Conservation (phyloP, 805 yeast genomes). For the Hanseniaspora mollemarum region DNA sequence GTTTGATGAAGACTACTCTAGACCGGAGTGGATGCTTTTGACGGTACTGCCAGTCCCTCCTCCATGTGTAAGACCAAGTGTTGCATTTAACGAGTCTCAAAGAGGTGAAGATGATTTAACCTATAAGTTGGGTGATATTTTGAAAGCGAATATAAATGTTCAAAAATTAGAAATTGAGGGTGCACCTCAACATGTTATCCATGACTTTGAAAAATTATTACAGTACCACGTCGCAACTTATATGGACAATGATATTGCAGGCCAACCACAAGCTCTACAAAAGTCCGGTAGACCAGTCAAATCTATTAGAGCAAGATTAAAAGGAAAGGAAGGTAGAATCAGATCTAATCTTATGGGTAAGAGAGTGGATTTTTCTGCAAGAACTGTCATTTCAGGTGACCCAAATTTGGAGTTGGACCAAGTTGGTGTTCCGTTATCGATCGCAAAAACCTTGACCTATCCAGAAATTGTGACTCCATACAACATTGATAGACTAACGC, state of each 20-base stretch:
- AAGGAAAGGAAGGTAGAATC: constrained; percentile 98
- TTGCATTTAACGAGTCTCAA: constrained; percentile 94
- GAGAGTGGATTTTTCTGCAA: constrained; percentile 97
- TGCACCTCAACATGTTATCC: constrained; percentile 95
- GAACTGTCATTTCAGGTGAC: constrained; percentile 98
- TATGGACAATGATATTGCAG: constrained; percentile 99
- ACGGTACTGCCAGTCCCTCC: constrained; percentile 99
- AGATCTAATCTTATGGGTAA: constrained; percentile 99
- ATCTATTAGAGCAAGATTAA: constrained; percentile 96
- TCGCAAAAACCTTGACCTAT: constrained; percentile 88
- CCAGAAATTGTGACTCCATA: constrained; percentile 98
- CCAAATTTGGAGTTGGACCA: constrained; percentile 95
- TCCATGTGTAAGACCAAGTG: constrained; percentile 97
- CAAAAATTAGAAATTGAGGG: constrained; percentile 97
- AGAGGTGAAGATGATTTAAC: constrained; percentile 99
- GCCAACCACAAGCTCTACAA: constrained; percentile 98
- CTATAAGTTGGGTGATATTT: constrained; percentile 88
- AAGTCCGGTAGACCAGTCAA: constrained; percentile 98
- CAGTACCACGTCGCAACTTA: constrained; percentile 98
- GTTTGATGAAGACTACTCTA: constrained; percentile 86
- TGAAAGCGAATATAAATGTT: constrained; percentile 94
- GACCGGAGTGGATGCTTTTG: constrained; percentile 97
- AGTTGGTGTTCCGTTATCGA: constrained; percentile 96
- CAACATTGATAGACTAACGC: constrained; percentile 86
- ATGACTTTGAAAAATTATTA: constrained; percentile 86